Evolutionary conservation across 129 eudicot species (phyloP), one percentile per base, ranked within the genome.

Genomic region (Pittosporum tobira): DNA sequence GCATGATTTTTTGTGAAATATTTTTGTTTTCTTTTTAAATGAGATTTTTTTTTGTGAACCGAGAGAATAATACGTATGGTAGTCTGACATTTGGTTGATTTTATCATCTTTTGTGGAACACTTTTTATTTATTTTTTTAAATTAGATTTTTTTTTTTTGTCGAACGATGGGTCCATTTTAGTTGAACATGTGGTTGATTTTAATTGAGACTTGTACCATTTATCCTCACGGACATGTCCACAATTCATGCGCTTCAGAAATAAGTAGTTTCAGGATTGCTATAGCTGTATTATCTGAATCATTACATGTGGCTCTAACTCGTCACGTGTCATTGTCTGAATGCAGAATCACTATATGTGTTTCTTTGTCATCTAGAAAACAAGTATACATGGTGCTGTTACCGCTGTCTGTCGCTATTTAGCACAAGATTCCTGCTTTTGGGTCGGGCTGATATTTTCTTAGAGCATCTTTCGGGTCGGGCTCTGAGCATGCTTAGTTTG

Each of bases 391-490:
- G 12, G 27, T 31, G 40, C 18, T 7, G 15, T n/a, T n/a, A n/a
- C n/a, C n/a, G 18, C 59, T 29, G 25, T 6, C 16, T 29, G 60
- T 31, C 44, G 19, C 60, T 55, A 19, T 55, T 34, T 18, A 30
- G 43, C 59, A 54, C 24, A 34, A 27, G 58, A 29, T 54, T 54
- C 31, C 60, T 55, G 45, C 44, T 55, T 30, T 55, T 18, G 25
- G 13, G 13, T 3, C 18, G 60, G n/a, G 12, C 20, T 55, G 45
- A 31, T 55, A 27, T 31, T 55, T 19, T 27, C 16, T 2, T 3
- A 21, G n/a, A n/a, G 25, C 25, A 29, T 29, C 59, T 54, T 54
- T 34, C 13, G 11, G 10, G 40, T 34, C 6, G 40, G 10, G 10
- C 40, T 6, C 10, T 6, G 40, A 34, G 40, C n/a, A n/a, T n/a